Percentiles rank a stretch among this genome's conserved stretches.
phyloP scores from a whole-genome alignment of 805 yeast species.

The Lipomyces starkeyi region DNA sequence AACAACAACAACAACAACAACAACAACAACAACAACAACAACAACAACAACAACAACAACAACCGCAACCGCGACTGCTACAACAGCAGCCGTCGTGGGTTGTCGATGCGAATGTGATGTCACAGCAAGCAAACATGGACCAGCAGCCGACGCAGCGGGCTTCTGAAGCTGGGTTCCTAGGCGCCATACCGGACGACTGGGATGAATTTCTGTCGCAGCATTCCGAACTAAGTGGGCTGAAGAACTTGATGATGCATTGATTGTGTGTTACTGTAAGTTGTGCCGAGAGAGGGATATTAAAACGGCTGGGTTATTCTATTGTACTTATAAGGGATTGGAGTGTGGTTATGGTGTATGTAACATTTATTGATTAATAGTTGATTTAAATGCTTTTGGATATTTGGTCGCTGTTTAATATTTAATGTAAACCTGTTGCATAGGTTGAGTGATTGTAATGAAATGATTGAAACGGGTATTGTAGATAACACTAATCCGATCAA shows the following conservation, averaged over 20 bases:
- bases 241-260: slow-evolving; percentile 23
- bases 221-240: slow-evolving; percentile 15
- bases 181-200: slow-evolving; percentile 30
- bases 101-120: neutral
- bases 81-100: slow-evolving; percentile 2
- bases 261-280: neutral
- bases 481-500: neutral
- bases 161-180: neutral
- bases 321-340: neutral
- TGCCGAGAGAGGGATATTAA: neutral
- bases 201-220: slow-evolving; percentile 29
- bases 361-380: neutral
- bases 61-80: neutral
- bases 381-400: neutral
- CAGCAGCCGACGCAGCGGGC: neutral
- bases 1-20: neutral
- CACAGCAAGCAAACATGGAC: neutral
- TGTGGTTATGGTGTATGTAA: neutral
- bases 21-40: neutral
- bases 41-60: neutral
- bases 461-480: neutral
- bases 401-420: neutral
- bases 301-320: neutral
- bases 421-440: neutral
- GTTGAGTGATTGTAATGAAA: neutral